phyloP scores from a whole-genome alignment of 2,329 filamentous ascomycete species.

The Conoideocrella luteorostrata region DNA sequence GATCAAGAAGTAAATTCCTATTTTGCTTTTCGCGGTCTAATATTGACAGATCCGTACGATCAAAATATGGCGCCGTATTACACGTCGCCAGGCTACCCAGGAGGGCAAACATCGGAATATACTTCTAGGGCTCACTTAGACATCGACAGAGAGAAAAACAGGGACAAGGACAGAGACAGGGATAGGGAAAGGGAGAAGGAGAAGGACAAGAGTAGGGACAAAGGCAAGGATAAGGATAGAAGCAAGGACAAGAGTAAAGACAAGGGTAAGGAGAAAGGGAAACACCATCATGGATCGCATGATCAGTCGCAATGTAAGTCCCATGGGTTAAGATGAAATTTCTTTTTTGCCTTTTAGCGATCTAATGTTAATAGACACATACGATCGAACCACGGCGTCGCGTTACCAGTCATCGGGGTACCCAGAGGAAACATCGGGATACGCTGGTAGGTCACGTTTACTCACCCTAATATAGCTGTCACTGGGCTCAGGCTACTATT shows the following conservation, averaged over 20 bases:
- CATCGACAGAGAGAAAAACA: not conserved
- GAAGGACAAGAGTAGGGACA: not conserved
- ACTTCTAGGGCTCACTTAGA: no score
- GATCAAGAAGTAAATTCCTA: no score
- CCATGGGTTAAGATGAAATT: not conserved
- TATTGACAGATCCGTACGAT: no score
- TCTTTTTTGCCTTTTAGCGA: not conserved
- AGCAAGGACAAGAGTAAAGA: not conserved
- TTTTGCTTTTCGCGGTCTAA: no score
- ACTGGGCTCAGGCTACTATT: no score
- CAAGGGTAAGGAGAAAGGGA: not conserved
- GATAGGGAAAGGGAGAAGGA: not conserved
- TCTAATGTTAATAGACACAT: not conserved
- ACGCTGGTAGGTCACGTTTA: constrained; percentile 4
- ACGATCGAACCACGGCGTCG: not conserved
- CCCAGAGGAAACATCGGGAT: not conserved
- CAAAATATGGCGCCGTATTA: no score
- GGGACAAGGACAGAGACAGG: not conserved
- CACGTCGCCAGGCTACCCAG: no score
- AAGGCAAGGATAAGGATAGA: not conserved
- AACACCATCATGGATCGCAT: not conserved
- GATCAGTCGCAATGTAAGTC: not conserved
- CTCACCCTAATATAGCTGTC: no score
- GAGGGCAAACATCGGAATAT: no score
- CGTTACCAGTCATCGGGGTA: not conserved